phyloP scores from a whole-genome alignment of 2,329 filamentous ascomycete species.

The Pestalotiopsis sp. region DNA sequence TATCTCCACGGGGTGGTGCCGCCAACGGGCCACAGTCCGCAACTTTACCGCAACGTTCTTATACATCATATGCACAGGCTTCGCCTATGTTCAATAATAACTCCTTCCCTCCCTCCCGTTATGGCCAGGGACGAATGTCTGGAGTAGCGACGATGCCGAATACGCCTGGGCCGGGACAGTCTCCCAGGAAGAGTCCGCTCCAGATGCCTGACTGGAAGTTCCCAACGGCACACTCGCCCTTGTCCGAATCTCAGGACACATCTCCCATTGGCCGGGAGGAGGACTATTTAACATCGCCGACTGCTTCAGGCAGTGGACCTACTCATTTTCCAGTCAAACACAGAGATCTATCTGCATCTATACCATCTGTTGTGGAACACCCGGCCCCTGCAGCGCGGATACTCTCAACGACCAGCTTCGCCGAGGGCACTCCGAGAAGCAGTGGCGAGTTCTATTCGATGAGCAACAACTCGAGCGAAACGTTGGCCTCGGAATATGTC shows the following conservation, averaged over 20 bases:
- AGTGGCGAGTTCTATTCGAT: constrained; percentile 94
- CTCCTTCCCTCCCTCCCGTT: constrained; percentile 55
- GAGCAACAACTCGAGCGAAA: constrained; percentile 95
- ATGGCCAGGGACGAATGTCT: constrained; percentile 39
- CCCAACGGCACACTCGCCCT: constrained; percentile 48
- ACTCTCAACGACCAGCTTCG: constrained; percentile 75
- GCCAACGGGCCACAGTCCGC: constrained; percentile 47
- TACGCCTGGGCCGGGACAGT: constrained; percentile 43
- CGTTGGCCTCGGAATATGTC: constrained; percentile 85
- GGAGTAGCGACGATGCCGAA: constrained; percentile 47
- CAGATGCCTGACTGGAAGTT: constrained; percentile 60
- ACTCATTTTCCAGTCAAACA: constrained; percentile 40
- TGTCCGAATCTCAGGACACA: constrained; percentile 32
- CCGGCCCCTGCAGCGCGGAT: constrained; percentile 66
- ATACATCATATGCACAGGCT: constrained; percentile 38
- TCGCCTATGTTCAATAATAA: constrained; percentile 56
- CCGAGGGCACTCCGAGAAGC: constrained; percentile 79
- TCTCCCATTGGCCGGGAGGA: constrained; percentile 32
- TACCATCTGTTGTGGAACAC: constrained; percentile 58
- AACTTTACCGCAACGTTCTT: constrained; percentile 43
- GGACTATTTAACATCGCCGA: constrained; percentile 44
- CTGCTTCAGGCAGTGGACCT: constrained; percentile 31
- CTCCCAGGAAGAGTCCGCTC: constrained; percentile 44
- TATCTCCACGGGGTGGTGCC: constrained; percentile 53
- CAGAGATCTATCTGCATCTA: constrained; percentile 38